Evolutionary conservation across 2,329 filamentous ascomycete species (phyloP).

Genomic region (Colletotrichum tropicale): DNA sequence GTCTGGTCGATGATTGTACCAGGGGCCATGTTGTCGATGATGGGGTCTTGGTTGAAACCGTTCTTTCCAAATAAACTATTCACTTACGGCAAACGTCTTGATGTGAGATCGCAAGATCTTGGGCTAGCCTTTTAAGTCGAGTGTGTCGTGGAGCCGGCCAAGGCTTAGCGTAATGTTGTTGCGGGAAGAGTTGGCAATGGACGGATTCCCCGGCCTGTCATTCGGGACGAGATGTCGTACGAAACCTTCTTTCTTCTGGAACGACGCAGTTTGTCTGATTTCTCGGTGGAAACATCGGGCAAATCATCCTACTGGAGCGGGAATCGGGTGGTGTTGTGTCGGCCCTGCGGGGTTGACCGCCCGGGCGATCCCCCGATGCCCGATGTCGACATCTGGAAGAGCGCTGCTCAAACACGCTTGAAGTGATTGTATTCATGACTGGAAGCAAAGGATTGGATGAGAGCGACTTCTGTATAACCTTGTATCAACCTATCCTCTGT

Average conservation of each 20-base stretch:
- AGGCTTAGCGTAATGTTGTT: neutral
- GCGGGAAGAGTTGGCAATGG: neutral
- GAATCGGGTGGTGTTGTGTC: neutral
- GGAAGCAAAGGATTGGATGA: neutral
- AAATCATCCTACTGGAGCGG: neutral
- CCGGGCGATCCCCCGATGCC: conserved; percentile 13
- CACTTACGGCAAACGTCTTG: neutral
- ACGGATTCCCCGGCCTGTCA: neutral
- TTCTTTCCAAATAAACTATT: neutral
- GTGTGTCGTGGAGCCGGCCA: neutral
- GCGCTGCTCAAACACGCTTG: neutral
- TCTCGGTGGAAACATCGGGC: neutral
- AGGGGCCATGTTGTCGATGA: neutral
- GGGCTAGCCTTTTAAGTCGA: neutral
- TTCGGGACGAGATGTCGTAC: neutral
- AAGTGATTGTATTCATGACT: neutral
- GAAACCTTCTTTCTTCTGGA: neutral
- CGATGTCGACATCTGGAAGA: neutral
- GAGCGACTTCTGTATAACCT: neutral
- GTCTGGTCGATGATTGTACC: neutral
- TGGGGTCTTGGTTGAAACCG: too few species aligned
- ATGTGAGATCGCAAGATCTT: neutral
- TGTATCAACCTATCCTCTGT: neutral
- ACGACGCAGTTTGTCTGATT: neutral
- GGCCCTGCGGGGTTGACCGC: neutral